Percentiles rank a stretch among this genome's conserved stretches.
Evolutionary conservation across 768 basidiomycete species (phyloP).

Genomic region (Austroboletus eburneus): DNA sequence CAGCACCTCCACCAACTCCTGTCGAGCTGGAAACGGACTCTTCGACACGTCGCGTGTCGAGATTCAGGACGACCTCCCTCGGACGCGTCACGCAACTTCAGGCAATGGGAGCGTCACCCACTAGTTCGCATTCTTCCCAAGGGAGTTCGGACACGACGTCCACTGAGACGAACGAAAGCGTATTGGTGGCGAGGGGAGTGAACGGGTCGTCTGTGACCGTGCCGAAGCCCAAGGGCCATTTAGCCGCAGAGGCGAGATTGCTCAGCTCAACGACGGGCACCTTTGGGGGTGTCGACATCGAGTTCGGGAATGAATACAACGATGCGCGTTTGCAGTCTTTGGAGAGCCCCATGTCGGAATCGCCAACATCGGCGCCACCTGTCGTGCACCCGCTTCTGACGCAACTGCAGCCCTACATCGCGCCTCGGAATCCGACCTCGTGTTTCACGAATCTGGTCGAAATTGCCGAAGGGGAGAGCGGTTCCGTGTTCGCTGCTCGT

Average conservation of each 20-base stretch:
- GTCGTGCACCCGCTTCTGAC: constrained; percentile 39
- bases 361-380: not conserved
- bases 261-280: constrained; percentile 34
- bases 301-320: constrained; percentile 6
- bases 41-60: constrained; percentile 24
- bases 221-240: constrained; percentile 8
- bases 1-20: constrained; percentile 29
- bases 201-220: constrained; percentile 9
- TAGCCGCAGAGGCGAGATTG: constrained; percentile 24
- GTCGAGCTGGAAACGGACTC: constrained; percentile 22
- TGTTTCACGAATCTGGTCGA: constrained; percentile 68
- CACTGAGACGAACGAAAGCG: constrained; percentile 29
- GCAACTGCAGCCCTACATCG: constrained; percentile 55
- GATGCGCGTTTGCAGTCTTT: not conserved
- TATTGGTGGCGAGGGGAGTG: constrained; percentile 8
- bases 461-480: constrained; percentile 81
- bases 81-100: constrained; percentile 25
- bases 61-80: constrained; percentile 28
- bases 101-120: constrained; percentile 39
- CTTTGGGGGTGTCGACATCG: constrained; percentile 32
- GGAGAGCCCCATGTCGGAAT: not conserved
- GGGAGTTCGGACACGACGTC: constrained; percentile 35
- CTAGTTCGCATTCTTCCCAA: constrained; percentile 40
- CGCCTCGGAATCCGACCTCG: constrained; percentile 58
- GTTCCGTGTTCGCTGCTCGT: constrained; percentile 55